Conservation (phyloP, 1,284 basidiomycete species). For the Cerrena zonata region DNA sequence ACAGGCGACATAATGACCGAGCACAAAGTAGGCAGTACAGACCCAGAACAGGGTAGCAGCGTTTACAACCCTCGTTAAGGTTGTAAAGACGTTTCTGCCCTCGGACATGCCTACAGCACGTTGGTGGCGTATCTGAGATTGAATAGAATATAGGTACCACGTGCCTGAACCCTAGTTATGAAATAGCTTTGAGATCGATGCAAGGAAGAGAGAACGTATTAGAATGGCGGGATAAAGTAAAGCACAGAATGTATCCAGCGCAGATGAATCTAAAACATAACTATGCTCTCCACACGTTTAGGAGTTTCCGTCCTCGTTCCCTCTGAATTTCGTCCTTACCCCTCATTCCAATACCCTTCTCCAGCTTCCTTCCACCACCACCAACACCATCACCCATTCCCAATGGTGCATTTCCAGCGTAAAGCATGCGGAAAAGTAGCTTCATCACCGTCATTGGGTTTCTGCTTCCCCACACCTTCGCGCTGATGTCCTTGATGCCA, state of each 20-base stretch:
- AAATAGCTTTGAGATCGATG: no score
- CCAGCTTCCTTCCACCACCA: conserved; percentile 58
- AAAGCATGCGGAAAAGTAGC: conserved; percentile 59
- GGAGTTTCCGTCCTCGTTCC: conserved; percentile 63
- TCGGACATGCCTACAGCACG: no score
- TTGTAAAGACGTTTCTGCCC: no score
- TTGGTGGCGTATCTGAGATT: no score
- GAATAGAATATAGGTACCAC: no score
- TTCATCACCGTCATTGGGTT: conserved; percentile 68
- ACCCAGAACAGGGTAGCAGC: no score
- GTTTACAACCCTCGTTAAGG: no score
- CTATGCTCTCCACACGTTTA: conserved; percentile 35
- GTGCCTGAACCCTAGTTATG: no score
- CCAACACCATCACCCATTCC: conserved; percentile 74
- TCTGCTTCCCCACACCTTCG: conserved; percentile 89
- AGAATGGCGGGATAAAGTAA: neutral
- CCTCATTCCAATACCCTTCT: conserved; percentile 64
- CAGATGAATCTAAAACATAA: neutral
- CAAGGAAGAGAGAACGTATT: no score
- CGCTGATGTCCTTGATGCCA: conserved; percentile 90
- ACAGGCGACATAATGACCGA: no score
- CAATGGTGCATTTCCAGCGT: conserved; percentile 68
- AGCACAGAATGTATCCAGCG: neutral
- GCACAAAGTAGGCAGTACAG: no score
- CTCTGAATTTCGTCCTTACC: conserved; percentile 63